Base-by-base conservation (phyloP, 805 yeast species). In the Ogataea wickerhamii region DNA sequence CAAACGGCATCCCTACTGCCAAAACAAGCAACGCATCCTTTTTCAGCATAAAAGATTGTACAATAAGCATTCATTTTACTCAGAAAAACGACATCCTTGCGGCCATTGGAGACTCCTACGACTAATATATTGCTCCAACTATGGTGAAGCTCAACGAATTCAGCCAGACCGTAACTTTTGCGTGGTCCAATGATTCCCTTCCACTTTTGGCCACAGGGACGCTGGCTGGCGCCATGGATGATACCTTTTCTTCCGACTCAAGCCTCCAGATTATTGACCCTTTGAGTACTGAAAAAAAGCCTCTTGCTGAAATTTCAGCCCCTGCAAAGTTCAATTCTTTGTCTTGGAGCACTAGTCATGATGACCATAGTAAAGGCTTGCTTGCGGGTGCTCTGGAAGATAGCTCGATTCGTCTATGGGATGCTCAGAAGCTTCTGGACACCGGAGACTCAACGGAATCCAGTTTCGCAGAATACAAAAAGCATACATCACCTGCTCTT, bases 181-280 rank as follows among this genome's bases (percentile, higher is more conserved):
- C 98, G 30, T 91, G 98, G 97, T 86, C 96, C 32, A 76, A 80
- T 48, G 85, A 78, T 49, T 61, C 70, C 28, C 64, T 79, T 44
- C 97, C 97, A 13, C 63, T 76, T 37, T 59, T 93, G 48, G 97
- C 88, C 17, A 78, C 96, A 2, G 98, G 96, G 17, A 84, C 96
- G 0, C 84, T 87, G n/a, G 89, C 98, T 0, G 98, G 98, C 6
- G 94, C 96, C 11, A 83, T 93, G 52, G 96, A 87, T 58, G 85
- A 84, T 29, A 80, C 82, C 57, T 89, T 89, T 62, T 80, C 89
- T 28, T 78, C 93, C 16, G 72, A 80, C 20, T 79, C 96, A 2
- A 63, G 74, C n/a, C 66, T 93, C 41, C 89, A 87, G 52, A 69
- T 93, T 43, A 83, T 94, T 85, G 80, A 83, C 44, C 72, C 85